phyloP scores from a whole-genome alignment of 176 grass and related monocot species.

The Zizania latifolia region DNA sequence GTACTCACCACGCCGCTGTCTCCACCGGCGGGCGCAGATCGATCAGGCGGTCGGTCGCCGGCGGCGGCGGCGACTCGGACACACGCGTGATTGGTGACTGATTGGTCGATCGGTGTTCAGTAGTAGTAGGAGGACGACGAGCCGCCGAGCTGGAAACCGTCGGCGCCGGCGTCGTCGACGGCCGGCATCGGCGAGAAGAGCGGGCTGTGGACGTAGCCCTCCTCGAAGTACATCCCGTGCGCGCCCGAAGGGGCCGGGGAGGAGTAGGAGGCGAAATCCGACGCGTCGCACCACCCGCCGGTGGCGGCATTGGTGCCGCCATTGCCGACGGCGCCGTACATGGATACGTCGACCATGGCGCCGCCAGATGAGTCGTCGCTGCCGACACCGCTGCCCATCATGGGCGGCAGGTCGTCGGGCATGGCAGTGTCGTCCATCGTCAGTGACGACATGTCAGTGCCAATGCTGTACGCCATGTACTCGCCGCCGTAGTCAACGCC shows the following conservation, averaged over 20 bases:
- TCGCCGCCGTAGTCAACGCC: not conserved
- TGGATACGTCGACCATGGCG: not conserved
- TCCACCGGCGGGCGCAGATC: conserved; percentile 43
- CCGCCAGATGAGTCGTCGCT: not conserved
- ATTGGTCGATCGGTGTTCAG: not conserved
- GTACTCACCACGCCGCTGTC: conserved; percentile 46
- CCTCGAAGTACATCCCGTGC: conserved; percentile 89
- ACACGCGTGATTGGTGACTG: not conserved
- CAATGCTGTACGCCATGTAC: conserved; percentile 14
- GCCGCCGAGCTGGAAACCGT: conserved; percentile 93
- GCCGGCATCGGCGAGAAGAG: conserved; percentile 93
- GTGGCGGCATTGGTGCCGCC: not conserved
- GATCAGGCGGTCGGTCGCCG: conserved; percentile 19
- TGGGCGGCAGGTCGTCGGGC: conserved; percentile 22
- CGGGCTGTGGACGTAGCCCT: conserved; percentile 97
- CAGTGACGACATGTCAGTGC: conserved; percentile 29
- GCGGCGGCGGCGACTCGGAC: not conserved
- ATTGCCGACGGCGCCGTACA: conserved; percentile 3
- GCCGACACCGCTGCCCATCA: not conserved
- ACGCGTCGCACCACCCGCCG: conserved; percentile 59
- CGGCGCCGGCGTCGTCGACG: conserved; percentile 59
- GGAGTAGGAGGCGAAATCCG: conserved; percentile 42
- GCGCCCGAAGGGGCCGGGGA: conserved; percentile 12
- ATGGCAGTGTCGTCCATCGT: conserved; percentile 40
- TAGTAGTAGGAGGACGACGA: conserved; percentile 78